A percentile compares a stretch with the other conserved stretches of the same genome.
Evolutionary conservation across 192 early-diverging fungal genomes (phyloP).

Genomic region (Spinellus fusiger): DNA sequence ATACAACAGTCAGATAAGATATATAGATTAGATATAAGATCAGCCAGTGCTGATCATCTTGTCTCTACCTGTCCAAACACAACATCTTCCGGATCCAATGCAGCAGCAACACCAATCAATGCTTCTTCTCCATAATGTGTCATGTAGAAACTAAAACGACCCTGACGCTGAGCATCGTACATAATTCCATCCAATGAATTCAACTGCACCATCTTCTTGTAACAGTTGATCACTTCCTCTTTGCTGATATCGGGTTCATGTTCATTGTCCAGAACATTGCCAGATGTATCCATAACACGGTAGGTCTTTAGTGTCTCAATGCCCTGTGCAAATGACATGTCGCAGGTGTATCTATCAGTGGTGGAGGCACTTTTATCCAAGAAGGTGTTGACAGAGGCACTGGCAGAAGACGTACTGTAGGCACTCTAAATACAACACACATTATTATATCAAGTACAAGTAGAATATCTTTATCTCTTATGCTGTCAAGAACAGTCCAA

Average conservation of each 20-base stretch:
- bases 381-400: background rate
- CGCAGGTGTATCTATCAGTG: conserved; percentile 4
- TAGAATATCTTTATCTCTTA: no score
- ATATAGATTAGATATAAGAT: background rate
- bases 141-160: conserved; percentile 98
- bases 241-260: conserved; percentile 70
- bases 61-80: conserved; percentile 82
- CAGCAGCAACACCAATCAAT: conserved; percentile 86
- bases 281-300: conserved; percentile 87
- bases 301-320: conserved; percentile 81
- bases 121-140: conserved; percentile 98
- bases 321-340: conserved; percentile 48
- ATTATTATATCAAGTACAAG: no score
- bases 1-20: conserved; percentile 12
- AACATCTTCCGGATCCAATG: conserved; percentile 76
- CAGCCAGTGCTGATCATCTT: background rate
- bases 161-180: conserved; percentile 98
- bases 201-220: conserved; percentile 85
- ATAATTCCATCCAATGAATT: conserved; percentile 91
- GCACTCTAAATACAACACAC: no score
- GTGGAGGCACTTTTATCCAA: background rate
- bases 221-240: conserved; percentile 63
- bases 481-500: no score
- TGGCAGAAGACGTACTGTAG: background rate
- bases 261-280: conserved; percentile 62